phyloP scores from a whole-genome alignment of 2,329 filamentous ascomycete genomes.

The Cladobotryum protrusum region DNA sequence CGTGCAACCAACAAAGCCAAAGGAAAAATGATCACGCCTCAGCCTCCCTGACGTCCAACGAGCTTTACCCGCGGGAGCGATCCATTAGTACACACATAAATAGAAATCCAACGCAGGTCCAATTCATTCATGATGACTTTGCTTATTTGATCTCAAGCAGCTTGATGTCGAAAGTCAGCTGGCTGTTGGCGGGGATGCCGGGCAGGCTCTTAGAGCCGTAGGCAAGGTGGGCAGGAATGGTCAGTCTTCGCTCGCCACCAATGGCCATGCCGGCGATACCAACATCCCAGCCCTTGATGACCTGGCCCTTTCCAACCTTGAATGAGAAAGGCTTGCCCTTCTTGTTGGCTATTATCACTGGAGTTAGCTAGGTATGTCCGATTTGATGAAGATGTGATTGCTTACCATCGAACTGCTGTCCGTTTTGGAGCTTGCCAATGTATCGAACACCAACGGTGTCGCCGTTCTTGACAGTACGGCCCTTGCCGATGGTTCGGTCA shows the following conservation, averaged over 20 bases:
- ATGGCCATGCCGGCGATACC: conserved; percentile 88
- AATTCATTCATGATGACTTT: neutral
- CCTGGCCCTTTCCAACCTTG: conserved; percentile 88
- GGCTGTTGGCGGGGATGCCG: conserved; percentile 87
- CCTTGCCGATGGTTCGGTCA: conserved; percentile 86
- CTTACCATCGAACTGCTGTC: conserved; percentile 91
- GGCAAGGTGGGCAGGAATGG: conserved; percentile 77
- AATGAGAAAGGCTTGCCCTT: conserved; percentile 97
- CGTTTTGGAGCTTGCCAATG: conserved; percentile 92
- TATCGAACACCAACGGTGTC: conserved; percentile 92
- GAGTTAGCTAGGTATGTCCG: conserved; percentile 16
- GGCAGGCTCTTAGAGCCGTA: conserved; percentile 81
- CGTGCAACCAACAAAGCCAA: conserved; percentile 5
- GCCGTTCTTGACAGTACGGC: conserved; percentile 80
- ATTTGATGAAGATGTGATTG: conserved; percentile 18
- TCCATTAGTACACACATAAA: conserved; percentile 10
- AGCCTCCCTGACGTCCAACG: conserved; percentile 1
- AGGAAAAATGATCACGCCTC: conserved; percentile 12
- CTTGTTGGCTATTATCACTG: conserved; percentile 69
- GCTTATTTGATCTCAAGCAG: conserved; percentile 74
- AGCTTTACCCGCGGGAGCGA: neutral
- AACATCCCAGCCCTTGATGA: conserved; percentile 99
- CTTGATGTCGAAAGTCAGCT: conserved; percentile 87
- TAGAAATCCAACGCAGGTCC: conserved; percentile 10
- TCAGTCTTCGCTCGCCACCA: conserved; percentile 88